Evolutionary conservation across 2,329 filamentous ascomycete genomes (phyloP).

Genomic region (Colletotrichum chrysophilum): DNA sequence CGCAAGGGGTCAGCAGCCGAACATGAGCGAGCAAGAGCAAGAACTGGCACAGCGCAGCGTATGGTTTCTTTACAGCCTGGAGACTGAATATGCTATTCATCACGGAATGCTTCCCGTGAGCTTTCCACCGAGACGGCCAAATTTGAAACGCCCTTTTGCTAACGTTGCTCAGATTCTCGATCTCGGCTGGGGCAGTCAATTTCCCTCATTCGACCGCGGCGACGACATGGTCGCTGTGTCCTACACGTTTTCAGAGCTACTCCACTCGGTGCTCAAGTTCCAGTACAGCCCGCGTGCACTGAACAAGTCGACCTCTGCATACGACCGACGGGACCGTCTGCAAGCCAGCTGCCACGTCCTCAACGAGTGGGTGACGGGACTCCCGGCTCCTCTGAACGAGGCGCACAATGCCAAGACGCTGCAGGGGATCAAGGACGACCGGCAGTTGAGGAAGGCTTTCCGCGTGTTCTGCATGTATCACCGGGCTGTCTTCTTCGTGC

Average conservation of each 20-base stretch:
- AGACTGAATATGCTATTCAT: constrained; percentile 6
- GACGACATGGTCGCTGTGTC: constrained; percentile 9
- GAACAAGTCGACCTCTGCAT: not conserved
- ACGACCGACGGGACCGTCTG: not conserved
- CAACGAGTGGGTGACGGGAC: not conserved
- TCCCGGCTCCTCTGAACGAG: not conserved
- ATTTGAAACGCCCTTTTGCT: not conserved
- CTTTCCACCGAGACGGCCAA: not conserved
- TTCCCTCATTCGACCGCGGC: not conserved
- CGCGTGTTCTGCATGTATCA: constrained; percentile 18
- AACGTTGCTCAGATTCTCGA: not conserved
- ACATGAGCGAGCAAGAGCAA: constrained; percentile 4
- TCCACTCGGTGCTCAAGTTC: constrained; percentile 3
- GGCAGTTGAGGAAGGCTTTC: not conserved
- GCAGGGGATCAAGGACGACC: not conserved
- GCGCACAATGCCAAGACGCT: not conserved
- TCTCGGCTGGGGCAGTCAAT: not conserved
- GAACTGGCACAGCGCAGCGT: not conserved
- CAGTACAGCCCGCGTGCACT: constrained; percentile 11
- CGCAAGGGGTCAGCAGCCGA: not conserved
- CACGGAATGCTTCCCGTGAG: constrained; percentile 14
- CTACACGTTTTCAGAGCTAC: constrained; percentile 10
- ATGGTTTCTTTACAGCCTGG: constrained; percentile 16
- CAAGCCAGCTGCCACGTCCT: constrained; percentile 12
- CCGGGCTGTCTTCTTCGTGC: not conserved